A percentile compares a stretch with the other conserved stretches of the same genome.
Conservation (phyloP, 2,329 filamentous ascomycete species). For the Dendrostoma leiphaemia region DNA sequence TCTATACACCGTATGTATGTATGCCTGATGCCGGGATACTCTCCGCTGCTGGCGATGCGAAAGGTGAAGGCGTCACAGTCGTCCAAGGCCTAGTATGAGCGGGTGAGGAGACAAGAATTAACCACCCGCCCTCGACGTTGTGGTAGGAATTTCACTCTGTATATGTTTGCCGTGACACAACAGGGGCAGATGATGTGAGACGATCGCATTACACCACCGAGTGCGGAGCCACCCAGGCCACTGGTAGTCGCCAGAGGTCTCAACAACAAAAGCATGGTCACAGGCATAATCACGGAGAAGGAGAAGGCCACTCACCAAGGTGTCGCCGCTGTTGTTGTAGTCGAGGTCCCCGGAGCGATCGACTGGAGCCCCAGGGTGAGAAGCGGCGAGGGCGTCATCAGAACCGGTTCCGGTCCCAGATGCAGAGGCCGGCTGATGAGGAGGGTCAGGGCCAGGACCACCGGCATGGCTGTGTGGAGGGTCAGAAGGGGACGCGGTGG, state of each 20-base stretch:
- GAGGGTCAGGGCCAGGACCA: background rate
- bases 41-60: background rate
- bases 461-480: background rate
- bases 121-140: too few species aligned
- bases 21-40: background rate
- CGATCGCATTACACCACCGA: too few species aligned
- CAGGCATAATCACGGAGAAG: too few species aligned
- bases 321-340: constrained; percentile 1
- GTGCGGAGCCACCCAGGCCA: too few species aligned
- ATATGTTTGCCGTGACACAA: too few species aligned
- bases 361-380: background rate
- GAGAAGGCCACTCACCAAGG: constrained; percentile 9
- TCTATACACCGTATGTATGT: constrained; percentile 1
- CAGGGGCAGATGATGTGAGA: too few species aligned
- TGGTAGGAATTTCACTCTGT: too few species aligned
- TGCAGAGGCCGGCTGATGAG: too few species aligned
- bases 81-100: background rate
- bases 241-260: too few species aligned
- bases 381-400: background rate
- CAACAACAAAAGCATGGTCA: too few species aligned
- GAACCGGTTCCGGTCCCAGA: background rate
- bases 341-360: constrained; percentile 11
- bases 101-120: too few species aligned
- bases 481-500: background rate
- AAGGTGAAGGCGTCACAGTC: constrained; percentile 10